Base-by-base conservation (phyloP, 2,329 filamentous ascomycete genomes). In the Xylaria sp. region DNA sequence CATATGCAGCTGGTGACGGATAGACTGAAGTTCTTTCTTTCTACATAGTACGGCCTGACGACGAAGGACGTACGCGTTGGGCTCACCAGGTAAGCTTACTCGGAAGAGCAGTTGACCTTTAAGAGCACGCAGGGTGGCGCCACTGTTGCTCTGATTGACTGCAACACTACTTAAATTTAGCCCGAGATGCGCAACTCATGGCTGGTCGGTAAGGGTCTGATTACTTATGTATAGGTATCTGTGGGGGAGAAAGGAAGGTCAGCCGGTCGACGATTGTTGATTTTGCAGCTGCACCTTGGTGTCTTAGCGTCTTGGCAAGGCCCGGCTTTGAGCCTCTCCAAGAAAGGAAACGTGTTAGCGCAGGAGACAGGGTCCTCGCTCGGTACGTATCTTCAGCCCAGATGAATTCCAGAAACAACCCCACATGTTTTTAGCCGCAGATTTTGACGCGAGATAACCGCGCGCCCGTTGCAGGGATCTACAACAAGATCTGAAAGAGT, bases 381-480 rank as follows among this genome's bases (percentile, higher is more conserved):
- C 60, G 65, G 57, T 63, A 68, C 63, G 65, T 70, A 69, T 59
- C 67, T 56, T 63, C 61, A 69, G 63, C 66, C 63, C 34, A 60
- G 36, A 43, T n/a, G 15, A 25, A 28, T 55, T 59, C 60, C 48
- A 62, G 41, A 41, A 57, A 20, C 36, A 56, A 45, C 41, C 63
- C 67, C 65, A 63, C 60, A 41, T 62, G 41, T 66, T 57, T 57
- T 67, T 59, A 72, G 66, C 65, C 65, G 69, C 66, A 69, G 62
- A 65, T 70, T 66, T 66, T 68, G 63, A 70, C 69, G 71, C 69
- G 65, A 72, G 71, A 72, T 72, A 72, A 63, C 71, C 71, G 71
- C 71, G 63, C 66, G 60, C 45, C 55, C 28, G 36, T 48, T 57
- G 58, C 63, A 66, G 59, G 68, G 68, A 46, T 66, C 60, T 66